A percentile compares a stretch with the other conserved stretches of the same genome.
These are phyloP conservation scores for Trebouxia sp. DNA, from an alignment of 139 green algal species.

Conservation along the genomic window DNA sequence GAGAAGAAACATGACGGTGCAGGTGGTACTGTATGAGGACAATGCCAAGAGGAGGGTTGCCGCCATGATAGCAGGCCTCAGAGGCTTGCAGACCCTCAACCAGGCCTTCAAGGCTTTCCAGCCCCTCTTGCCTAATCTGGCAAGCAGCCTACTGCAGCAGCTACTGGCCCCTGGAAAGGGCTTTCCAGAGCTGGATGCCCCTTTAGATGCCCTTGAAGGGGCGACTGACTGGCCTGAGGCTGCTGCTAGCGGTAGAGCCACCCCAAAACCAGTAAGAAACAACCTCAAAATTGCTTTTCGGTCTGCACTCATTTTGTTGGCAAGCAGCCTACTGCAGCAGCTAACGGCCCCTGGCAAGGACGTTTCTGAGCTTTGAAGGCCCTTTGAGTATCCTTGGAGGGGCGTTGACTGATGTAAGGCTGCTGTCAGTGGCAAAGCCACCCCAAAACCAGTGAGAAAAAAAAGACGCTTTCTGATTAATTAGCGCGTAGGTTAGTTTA, in stretches of 20 bases:
- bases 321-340: conserved; percentile 36
- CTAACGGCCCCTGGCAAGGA: conserved; percentile 48
- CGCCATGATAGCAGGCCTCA: conserved; percentile 66
- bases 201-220: conserved; percentile 59
- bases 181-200: conserved; percentile 47
- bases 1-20: too few species aligned
- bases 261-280: conserved; percentile 55
- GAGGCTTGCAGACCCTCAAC: conserved; percentile 52
- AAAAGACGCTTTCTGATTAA: too few species aligned
- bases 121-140: neutral
- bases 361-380: conserved; percentile 46
- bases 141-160: conserved; percentile 36
- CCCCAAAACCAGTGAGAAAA: conserved; percentile 55
- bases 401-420: conserved; percentile 85
- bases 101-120: conserved; percentile 42
- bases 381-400: conserved; percentile 60
- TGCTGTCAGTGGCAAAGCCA: conserved; percentile 67
- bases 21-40: conserved; percentile 98
- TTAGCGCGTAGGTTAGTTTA: too few species aligned
- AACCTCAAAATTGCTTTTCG: too few species aligned
- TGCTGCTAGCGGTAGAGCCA: conserved; percentile 68
- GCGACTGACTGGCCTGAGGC: conserved; percentile 86
- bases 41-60: conserved; percentile 55
- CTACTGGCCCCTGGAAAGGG: conserved; percentile 47
- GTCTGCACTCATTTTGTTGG: too few species aligned